Evolutionary conservation across 176 grass and related monocot species (phyloP).

Genomic region (Poa annua): DNA sequence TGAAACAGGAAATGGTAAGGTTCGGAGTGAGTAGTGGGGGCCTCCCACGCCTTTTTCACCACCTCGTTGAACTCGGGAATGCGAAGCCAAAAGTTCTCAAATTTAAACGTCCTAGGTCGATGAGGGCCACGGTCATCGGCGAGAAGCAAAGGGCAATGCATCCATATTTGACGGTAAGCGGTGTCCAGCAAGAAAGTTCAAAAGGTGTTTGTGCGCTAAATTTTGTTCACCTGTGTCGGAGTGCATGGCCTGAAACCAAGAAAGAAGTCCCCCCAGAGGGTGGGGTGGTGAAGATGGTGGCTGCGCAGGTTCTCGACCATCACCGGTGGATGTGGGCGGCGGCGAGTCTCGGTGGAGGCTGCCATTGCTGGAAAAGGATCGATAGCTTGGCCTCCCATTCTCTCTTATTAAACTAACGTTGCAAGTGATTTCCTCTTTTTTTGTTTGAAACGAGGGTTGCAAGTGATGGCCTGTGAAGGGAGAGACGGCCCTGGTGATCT

Average conservation of each 20-base stretch:
- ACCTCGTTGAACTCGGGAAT: no score
- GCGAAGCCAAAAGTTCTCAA: no score
- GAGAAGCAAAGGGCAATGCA: no score
- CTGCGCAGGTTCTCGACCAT: not conserved
- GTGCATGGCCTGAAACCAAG: constrained; percentile 9
- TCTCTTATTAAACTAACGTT: not conserved
- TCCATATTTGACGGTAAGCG: no score
- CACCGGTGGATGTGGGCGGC: not conserved
- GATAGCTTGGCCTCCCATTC: not conserved
- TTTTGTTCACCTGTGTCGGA: not conserved
- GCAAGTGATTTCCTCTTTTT: no score
- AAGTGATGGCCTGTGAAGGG: not conserved
- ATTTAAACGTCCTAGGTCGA: no score
- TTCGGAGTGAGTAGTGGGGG: no score
- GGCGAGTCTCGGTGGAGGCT: not conserved
- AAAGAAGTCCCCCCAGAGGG: not conserved
- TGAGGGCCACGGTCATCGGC: no score
- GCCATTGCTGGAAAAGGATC: not conserved
- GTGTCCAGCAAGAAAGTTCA: not conserved
- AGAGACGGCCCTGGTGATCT: not conserved
- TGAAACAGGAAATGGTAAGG: no score
- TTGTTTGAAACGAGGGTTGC: not conserved
- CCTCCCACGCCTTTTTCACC: no score
- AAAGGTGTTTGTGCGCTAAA: not conserved
- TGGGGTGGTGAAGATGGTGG: not conserved